Conservation (phyloP, 768 basidiomycete genomes). For the Xerocomellus dryophilus region DNA sequence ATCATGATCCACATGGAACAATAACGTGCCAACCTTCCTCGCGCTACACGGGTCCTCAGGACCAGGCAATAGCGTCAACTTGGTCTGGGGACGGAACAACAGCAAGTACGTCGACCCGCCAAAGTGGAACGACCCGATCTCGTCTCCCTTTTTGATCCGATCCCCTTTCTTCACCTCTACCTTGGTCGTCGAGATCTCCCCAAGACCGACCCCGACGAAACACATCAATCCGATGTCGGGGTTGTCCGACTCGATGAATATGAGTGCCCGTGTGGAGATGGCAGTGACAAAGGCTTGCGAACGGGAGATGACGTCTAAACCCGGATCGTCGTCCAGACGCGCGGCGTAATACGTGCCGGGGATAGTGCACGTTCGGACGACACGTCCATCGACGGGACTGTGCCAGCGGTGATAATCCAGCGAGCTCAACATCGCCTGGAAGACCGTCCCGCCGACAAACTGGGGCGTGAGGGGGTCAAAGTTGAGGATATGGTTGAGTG, state of each 20-base stretch:
- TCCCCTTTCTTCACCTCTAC: conserved; percentile 47
- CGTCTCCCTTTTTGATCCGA: conserved; percentile 48
- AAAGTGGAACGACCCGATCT: conserved; percentile 64
- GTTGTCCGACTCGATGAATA: conserved; percentile 59
- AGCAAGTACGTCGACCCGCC: conserved; percentile 53
- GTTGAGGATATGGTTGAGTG: conserved; percentile 53
- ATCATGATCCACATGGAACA: conserved; percentile 18
- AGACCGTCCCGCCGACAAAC: conserved; percentile 50
- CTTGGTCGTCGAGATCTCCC: conserved; percentile 60
- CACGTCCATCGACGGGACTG: conserved; percentile 48
- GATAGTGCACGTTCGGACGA: conserved; percentile 40
- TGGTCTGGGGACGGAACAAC: conserved; percentile 40
- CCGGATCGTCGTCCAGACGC: conserved; percentile 29
- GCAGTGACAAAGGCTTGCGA: conserved; percentile 40
- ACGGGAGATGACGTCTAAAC: conserved; percentile 22
- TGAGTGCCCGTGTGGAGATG: conserved; percentile 51
- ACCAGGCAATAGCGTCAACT: conserved; percentile 18
- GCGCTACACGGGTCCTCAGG: not conserved
- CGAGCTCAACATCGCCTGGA: conserved; percentile 57
- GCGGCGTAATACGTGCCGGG: conserved; percentile 52
- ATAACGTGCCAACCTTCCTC: conserved; percentile 16
- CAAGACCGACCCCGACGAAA: conserved; percentile 60
- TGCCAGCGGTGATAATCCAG: conserved; percentile 64
- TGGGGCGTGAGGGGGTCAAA: conserved; percentile 37
- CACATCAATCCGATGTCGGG: conserved; percentile 53